Conservation (phyloP, 768 basidiomycete species). For the Russula compacta region DNA sequence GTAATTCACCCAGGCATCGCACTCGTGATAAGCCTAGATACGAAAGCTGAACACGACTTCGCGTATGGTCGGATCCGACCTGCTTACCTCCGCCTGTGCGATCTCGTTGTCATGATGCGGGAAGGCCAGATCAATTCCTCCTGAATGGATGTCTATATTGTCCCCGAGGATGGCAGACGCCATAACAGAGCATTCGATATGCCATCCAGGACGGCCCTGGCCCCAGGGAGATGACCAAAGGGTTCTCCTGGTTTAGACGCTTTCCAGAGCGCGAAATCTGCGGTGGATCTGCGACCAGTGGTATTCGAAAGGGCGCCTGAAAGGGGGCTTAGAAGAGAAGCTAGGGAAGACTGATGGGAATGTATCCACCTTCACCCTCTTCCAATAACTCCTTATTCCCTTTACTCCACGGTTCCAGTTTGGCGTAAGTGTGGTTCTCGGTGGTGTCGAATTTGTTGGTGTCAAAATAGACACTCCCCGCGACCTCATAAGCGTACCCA, state of each 20-base stretch:
- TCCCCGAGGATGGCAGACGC: conserved; percentile 83
- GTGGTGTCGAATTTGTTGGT: conserved; percentile 72
- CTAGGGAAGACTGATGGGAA: neutral
- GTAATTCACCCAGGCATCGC: conserved; percentile 94
- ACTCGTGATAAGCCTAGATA: conserved; percentile 82
- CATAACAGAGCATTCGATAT: conserved; percentile 99
- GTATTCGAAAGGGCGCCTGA: conserved; percentile 49
- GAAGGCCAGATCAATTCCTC: conserved; percentile 95
- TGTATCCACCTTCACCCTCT: conserved; percentile 73
- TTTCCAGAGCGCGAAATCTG: conserved; percentile 99
- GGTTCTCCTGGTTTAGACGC: conserved; percentile 94
- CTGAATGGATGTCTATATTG: conserved; percentile 96
- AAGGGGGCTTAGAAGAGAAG: neutral
- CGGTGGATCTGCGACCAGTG: conserved; percentile 61
- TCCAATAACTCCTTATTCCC: conserved; percentile 84
- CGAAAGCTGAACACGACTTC: conserved; percentile 6
- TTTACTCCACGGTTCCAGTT: conserved; percentile 93
- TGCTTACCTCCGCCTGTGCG: conserved; percentile 82
- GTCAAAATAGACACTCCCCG: conserved; percentile 90
- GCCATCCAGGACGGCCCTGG: conserved; percentile 93
- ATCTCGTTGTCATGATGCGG: conserved; percentile 99
- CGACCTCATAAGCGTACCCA: conserved; percentile 69
- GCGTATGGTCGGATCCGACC: neutral
- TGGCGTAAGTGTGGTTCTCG: conserved; percentile 78
- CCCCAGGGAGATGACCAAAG: conserved; percentile 98